Evolutionary conservation across 139 green algal genomes (phyloP).

Genomic region (Gonium pectorale): DNA sequence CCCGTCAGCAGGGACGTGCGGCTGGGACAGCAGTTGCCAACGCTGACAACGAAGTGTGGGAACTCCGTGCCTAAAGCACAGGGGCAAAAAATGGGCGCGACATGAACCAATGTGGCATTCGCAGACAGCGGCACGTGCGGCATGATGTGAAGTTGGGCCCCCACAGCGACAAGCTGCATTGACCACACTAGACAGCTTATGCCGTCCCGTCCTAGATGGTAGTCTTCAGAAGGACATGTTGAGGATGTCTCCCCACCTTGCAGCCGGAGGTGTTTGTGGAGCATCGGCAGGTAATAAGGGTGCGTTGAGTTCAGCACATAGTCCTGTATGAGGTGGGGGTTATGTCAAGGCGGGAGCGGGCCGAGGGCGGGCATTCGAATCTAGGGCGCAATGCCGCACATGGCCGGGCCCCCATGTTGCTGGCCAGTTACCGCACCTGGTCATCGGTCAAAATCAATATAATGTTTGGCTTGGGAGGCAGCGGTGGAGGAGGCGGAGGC

Average conservation of each 20-base stretch:
- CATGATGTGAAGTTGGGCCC: too few relatives aligned
- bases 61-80: slow-evolving; percentile 7
- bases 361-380: neutral
- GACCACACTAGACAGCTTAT: too few relatives aligned
- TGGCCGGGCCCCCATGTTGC: neutral
- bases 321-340: neutral
- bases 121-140: too few relatives aligned
- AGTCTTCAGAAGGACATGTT: too few relatives aligned
- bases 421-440: neutral
- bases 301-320: neutral
- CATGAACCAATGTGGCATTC: too few relatives aligned
- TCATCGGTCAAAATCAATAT: neutral
- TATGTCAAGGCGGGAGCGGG: neutral
- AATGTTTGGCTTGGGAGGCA: neutral
- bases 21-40: slow-evolving; percentile 24
- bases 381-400: neutral
- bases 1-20: slow-evolving; percentile 14
- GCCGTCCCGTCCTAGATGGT: too few relatives aligned
- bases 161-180: too few relatives aligned
- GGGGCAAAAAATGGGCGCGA: too few relatives aligned
- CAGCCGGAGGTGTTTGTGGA: neutral
- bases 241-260: too few relatives aligned
- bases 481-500: neutral
- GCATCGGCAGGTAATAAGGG: neutral
- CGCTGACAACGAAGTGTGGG: neutral